These are phyloP conservation scores for Pseudofabraea citricarpa DNA, from an alignment of 2,329 filamentous ascomycete species.

Conservation along the genomic window DNA sequence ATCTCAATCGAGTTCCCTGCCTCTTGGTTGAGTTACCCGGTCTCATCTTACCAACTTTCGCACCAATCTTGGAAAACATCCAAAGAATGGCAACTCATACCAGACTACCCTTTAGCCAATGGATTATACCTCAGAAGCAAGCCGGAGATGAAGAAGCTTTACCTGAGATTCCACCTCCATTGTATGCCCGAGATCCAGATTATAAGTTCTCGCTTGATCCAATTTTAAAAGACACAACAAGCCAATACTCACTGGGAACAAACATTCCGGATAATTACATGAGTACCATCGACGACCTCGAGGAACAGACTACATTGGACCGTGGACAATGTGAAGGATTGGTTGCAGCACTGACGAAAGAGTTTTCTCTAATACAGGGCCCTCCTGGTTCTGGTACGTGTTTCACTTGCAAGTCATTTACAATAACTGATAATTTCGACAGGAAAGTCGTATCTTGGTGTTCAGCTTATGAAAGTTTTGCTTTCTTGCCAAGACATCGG, in stretches of 20 bases:
- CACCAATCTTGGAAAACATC: slow-evolving; percentile 48
- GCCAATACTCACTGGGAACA: slow-evolving; percentile 27
- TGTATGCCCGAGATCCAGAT: slow-evolving; percentile 1
- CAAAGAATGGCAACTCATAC: slow-evolving; percentile 42
- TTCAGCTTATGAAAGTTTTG: slow-evolving; percentile 52
- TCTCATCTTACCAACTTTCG: slow-evolving; percentile 51
- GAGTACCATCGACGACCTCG: slow-evolving; percentile 1
- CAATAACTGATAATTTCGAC: slow-evolving; percentile 31
- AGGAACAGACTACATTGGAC: slow-evolving; percentile 16
- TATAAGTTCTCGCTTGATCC: slow-evolving; percentile 12
- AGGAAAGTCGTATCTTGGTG: slow-evolving; percentile 59
- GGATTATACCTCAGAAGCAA: slow-evolving; percentile 14
- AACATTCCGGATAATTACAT: slow-evolving; percentile 37
- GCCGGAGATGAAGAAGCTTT: no score
- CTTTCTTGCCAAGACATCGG: slow-evolving; percentile 42
- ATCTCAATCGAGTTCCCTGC: no score
- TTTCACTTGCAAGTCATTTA: neutral
- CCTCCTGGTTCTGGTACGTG: no score
- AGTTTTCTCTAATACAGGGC: slow-evolving; percentile 21
- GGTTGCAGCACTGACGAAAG: slow-evolving; percentile 9
- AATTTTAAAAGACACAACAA: slow-evolving; percentile 10
- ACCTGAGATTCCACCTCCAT: slow-evolving; percentile 10
- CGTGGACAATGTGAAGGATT: slow-evolving; percentile 8
- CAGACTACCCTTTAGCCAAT: slow-evolving; percentile 29
- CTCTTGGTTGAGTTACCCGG: slow-evolving; percentile 52